Evolutionary conservation across 176 grass and related monocot species (phyloP), one percentile per base, ranked within the genome.

Genomic region (Raddia distichophylla): DNA sequence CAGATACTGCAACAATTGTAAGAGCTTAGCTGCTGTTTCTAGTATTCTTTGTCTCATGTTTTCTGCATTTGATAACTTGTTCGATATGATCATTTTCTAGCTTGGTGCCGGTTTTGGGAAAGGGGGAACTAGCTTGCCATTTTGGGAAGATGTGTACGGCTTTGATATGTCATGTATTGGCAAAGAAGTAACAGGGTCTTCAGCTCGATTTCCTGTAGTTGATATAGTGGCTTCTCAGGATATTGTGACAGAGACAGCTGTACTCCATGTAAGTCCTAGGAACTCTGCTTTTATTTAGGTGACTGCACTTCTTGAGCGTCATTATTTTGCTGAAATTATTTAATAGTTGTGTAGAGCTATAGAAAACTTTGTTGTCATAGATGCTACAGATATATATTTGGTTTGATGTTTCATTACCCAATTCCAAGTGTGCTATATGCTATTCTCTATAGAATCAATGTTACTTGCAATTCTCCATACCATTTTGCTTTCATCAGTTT

Each of bases 141-240:
- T 98, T 88, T 98, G 96, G 96, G 96, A 98, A 79, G 85, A 98
- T 64, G 90, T 98, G 3, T 98, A 95, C 63, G 89, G 90, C 83
- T 95, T 98, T 71, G 82, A 98, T 49, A 98, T 98, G 96, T 98
- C 96, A 57, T 98, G 71, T 83, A 87, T 98, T 64, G 86, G 96
- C 22, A 88, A 95, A 73, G 89, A 98, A 86, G 86, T 95, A 74
- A 81, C 81, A 71, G 80, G 67, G 79, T 84, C 71, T 90, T 89
- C 90, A 44, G 79, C 86, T 69, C 62, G 51, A 73, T 78, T 86
- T 85, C 93, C 96, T 58, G 81, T 98, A 33, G 89, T 98, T 59
- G 96, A 98, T 86, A 46, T 78, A 63, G 27, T 98, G 15, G 68
- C 80, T 69, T 85, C 83, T 48, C 67, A 73, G 34, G 92, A 98